Evolutionary conservation across 2,329 filamentous ascomycete species (phyloP).

Genomic region (Colletotrichum nymphaeae): DNA sequence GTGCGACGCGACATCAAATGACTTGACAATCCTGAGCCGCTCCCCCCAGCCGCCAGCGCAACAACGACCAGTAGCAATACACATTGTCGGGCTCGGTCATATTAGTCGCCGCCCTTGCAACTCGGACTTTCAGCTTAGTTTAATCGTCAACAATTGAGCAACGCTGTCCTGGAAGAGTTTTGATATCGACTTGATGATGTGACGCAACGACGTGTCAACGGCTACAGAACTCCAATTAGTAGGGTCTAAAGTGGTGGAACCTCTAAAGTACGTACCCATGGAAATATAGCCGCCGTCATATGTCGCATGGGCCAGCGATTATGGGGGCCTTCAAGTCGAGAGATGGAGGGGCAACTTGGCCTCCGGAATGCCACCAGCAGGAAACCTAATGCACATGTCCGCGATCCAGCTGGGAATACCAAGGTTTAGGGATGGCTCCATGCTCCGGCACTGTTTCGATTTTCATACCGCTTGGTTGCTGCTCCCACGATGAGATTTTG

Average conservation of each 20-base stretch:
- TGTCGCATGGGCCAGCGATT: slow-evolving; percentile 23
- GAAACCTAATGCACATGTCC: slow-evolving; percentile 26
- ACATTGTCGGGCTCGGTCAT: not conserved
- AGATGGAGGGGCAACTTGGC: slow-evolving; percentile 5
- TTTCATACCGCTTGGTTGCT: slow-evolving; percentile 13
- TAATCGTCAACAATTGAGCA: not conserved
- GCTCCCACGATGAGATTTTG: not conserved
- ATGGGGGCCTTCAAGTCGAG: not conserved
- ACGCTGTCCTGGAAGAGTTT: not conserved
- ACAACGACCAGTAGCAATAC: not conserved
- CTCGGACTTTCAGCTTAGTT: not conserved
- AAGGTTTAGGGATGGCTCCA: slow-evolving; percentile 16
- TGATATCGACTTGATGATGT: slow-evolving; percentile 7
- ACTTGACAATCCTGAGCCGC: not conserved
- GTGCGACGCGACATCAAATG: slow-evolving; percentile 5
- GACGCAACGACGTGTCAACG: slow-evolving; percentile 17
- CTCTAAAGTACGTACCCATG: slow-evolving; percentile 13
- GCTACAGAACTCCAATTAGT: slow-evolving; percentile 1
- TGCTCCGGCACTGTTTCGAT: not conserved
- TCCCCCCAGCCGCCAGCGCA: not conserved
- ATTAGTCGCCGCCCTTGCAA: not conserved
- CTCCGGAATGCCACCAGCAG: slow-evolving; percentile 23
- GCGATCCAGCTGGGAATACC: slow-evolving; percentile 15
- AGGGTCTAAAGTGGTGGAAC: slow-evolving; percentile 20
- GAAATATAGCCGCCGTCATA: slow-evolving; percentile 19